These are phyloP conservation scores for Acacia acuminata DNA, from an alignment of 306 rosid genomes.

Conservation along the genomic window DNA sequence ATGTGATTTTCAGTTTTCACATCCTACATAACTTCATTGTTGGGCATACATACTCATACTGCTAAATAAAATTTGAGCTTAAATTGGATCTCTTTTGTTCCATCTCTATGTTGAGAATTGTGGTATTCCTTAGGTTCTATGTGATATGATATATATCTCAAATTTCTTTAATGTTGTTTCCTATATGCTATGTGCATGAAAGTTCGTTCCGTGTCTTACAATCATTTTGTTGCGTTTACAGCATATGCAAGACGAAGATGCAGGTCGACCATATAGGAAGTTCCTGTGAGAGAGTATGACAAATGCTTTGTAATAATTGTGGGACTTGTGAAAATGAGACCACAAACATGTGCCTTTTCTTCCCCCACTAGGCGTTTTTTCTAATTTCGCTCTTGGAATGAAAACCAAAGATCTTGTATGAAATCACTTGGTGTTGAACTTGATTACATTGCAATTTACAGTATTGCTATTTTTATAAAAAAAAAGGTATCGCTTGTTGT, in stretches of 20 bases:
- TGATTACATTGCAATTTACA: neutral
- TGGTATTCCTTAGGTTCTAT: neutral
- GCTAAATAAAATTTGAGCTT: neutral
- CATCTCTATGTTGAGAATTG: neutral
- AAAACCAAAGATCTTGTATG: conserved; percentile 8
- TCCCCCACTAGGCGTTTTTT: neutral
- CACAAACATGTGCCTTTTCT: neutral
- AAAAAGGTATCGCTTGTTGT: neutral
- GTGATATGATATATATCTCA: neutral
- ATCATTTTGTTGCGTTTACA: neutral
- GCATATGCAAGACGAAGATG: conserved; percentile 22
- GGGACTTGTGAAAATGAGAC: neutral
- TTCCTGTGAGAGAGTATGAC: conserved; percentile 11
- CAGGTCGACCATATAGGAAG: conserved; percentile 17
- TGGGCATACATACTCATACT: too few species aligned
- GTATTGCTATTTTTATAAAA: neutral
- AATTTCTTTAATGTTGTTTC: neutral
- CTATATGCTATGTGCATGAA: neutral
- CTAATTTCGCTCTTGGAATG: neutral
- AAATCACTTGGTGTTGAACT: neutral
- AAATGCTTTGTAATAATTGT: conserved; percentile 14
- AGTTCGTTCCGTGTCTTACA: neutral
- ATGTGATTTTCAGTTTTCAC: neutral
- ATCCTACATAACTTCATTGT: neutral
- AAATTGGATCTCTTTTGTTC: neutral